Evolutionary conservation across 1,139 yeast species (phyloP).

Genomic region (Yarrowia galli): DNA sequence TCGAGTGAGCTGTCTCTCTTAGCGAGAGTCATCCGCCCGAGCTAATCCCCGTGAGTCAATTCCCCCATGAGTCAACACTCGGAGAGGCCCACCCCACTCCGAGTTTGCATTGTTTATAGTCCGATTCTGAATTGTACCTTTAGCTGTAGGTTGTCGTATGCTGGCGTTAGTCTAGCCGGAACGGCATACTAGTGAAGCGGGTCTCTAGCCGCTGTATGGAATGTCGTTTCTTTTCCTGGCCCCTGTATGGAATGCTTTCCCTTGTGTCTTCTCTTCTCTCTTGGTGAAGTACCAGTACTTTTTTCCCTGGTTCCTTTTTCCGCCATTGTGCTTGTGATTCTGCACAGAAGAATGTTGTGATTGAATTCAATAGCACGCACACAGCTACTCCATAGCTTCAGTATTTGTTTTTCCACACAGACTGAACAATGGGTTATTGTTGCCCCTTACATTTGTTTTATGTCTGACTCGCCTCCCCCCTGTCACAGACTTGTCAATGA

Average conservation of each 20-base stretch:
- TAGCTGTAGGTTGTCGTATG: neutral
- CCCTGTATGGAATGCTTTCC: neutral
- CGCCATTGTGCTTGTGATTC: neutral
- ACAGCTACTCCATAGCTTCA: too few species aligned
- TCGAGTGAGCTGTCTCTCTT: too few species aligned
- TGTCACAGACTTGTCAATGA: neutral
- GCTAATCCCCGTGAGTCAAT: too few species aligned
- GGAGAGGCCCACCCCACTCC: too few species aligned
- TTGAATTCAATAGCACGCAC: slow-evolving; percentile 8
- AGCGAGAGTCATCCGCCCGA: too few species aligned
- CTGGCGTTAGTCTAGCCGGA: neutral
- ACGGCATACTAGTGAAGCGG: neutral
- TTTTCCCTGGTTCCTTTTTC: neutral
- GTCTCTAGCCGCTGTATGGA: neutral
- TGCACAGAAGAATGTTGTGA: slow-evolving; percentile 4
- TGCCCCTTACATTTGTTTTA: slow-evolving; percentile 5
- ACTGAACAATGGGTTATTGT: neutral
- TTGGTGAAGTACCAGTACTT: neutral
- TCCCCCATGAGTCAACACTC: neutral
- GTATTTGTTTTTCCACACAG: slow-evolving; percentile 8
- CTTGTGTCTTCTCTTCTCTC: neutral
- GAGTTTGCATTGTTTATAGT: slow-evolving; percentile 13
- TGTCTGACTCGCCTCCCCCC: neutral
- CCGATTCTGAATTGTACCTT: neutral
- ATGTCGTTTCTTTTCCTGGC: neutral